Base-by-base conservation (phyloP, 179 eudicot genomes). In the Carnegiea gigantea region DNA sequence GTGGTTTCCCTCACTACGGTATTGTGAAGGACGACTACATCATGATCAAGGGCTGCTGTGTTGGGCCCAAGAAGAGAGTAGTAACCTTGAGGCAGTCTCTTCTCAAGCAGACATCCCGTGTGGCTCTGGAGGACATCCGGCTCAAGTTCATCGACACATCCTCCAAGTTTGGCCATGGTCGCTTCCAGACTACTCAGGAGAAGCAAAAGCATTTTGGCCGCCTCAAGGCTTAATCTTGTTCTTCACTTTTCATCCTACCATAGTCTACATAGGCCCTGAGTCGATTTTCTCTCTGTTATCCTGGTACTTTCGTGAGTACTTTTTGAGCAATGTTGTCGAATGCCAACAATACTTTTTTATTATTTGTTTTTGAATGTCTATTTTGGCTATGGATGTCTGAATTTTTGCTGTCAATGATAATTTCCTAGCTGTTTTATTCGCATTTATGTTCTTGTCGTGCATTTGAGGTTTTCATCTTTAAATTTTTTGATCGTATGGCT, bases 1-100 rank as follows among this genome's bases (percentile, higher is more conserved):
- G 91, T 49, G 91, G 91, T 26, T 88, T 88, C 86, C 88, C 91
- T 20, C 91, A 88, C 65, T 88, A 88, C 9, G 91, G 91, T 78
- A 64, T 85, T 18, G 91, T 88, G 44, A 88, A 88, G 78, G 89
- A 86, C 11, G 91, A 88, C 65, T 88, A 86, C 75, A 70, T 87
- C 30, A 43, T 86, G 86, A 86, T 88, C 62, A 88, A 86, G 85
- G 91, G 90, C 6, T 72, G 90, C 74, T 79, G 83, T 83, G 86
- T 83, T 36, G 90, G 90, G 0, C 87, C 90, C 15, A 86, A 85
- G 81, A 87, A 87, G 88, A 83, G 89, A 62, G 90, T 88, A 70
- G 86, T 88, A 48, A 88, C 90, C 5, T 78, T 88, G 43, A 85
- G 90, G 83, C 90, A 88, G 73, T 78, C 90, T 43, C 90, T 88